Evolutionary conservation across 176 grass and related monocot genomes (phyloP).

Genomic region (Chloris gayana): DNA sequence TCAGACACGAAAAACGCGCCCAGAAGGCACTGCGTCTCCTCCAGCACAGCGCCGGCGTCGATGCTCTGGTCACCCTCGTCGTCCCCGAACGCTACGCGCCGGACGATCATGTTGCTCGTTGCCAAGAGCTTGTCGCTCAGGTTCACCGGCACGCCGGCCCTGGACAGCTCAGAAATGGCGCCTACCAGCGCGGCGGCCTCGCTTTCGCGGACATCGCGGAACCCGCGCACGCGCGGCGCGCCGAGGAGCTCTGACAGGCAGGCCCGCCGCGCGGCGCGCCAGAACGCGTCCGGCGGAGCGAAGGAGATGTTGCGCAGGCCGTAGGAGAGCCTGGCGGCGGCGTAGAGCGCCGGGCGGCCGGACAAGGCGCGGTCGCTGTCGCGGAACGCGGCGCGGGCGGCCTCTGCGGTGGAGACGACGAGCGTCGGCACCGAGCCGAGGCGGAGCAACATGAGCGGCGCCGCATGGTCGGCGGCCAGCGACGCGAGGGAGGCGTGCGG

Average conservation of each 20-base stretch:
- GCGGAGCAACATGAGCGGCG: constrained; percentile 73
- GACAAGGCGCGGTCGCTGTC: constrained; percentile 62
- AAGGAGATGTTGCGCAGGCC: constrained; percentile 43
- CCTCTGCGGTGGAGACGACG: constrained; percentile 59
- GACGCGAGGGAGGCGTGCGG: constrained; percentile 52
- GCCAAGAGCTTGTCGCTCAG: constrained; percentile 41
- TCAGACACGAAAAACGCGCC: constrained; percentile 61
- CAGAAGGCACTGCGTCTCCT: constrained; percentile 40
- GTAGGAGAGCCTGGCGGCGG: constrained; percentile 45
- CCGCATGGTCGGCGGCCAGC: constrained; percentile 47
- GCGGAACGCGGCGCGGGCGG: constrained; percentile 42
- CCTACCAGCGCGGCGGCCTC: constrained; percentile 46
- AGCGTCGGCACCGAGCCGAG: constrained; percentile 59
- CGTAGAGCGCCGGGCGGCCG: constrained; percentile 45
- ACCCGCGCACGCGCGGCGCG: constrained; percentile 51
- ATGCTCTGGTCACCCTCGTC: neutral
- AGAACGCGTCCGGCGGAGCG: constrained; percentile 42
- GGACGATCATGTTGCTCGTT: constrained; percentile 46
- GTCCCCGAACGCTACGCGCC: constrained; percentile 57
- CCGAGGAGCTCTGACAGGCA: constrained; percentile 59
- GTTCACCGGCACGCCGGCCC: constrained; percentile 31
- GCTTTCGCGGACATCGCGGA: constrained; percentile 51
- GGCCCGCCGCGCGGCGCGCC: constrained; percentile 55
- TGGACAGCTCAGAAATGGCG: neutral
- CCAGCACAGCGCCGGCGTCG: neutral